Conservation (phyloP, 1,284 basidiomycete species). For the Cryptococcus sp. region DNA sequence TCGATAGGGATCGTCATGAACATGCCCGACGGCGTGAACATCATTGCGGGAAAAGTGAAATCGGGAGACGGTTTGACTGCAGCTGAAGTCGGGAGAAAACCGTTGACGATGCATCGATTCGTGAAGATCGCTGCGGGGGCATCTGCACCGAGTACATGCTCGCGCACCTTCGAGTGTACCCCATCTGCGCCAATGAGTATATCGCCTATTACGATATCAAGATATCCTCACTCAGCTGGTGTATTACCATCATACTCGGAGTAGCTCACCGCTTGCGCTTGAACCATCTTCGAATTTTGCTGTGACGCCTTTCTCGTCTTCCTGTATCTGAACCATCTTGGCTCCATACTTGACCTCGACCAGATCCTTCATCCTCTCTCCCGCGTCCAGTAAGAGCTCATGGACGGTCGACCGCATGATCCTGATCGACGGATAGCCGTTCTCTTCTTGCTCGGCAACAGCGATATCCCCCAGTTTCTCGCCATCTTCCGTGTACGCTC, state of each 20-base stretch:
- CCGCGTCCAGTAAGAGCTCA: slow-evolving; percentile 20
- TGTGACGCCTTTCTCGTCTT: slow-evolving; percentile 22
- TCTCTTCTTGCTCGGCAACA: slow-evolving; percentile 9
- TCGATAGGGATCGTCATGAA: slow-evolving; percentile 34
- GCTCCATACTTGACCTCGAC: slow-evolving; percentile 22
- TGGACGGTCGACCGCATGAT: slow-evolving; percentile 26
- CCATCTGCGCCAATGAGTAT: slow-evolving; percentile 30
- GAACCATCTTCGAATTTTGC: slow-evolving; percentile 24
- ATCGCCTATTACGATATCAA: slow-evolving; percentile 19
- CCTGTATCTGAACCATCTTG: slow-evolving; percentile 16
- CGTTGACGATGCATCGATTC: slow-evolving; percentile 19
- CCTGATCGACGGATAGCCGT: slow-evolving; percentile 20
- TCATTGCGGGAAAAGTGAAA: slow-evolving; percentile 27
- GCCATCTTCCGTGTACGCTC: slow-evolving; percentile 17
- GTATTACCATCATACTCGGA: not conserved
- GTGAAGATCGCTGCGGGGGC: slow-evolving; percentile 21
- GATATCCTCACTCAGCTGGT: not conserved
- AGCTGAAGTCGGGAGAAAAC: slow-evolving; percentile 16
- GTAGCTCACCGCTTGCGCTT: slow-evolving; percentile 13
- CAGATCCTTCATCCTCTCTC: slow-evolving; percentile 9
- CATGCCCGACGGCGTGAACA: slow-evolving; percentile 27
- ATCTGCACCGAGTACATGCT: slow-evolving; percentile 22
- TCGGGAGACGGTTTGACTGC: slow-evolving; percentile 5
- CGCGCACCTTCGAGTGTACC: slow-evolving; percentile 27
- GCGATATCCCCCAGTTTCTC: slow-evolving; percentile 23